Base-by-base conservation (phyloP, 768 basidiomycete genomes). In the Collybiopsis confluens region DNA sequence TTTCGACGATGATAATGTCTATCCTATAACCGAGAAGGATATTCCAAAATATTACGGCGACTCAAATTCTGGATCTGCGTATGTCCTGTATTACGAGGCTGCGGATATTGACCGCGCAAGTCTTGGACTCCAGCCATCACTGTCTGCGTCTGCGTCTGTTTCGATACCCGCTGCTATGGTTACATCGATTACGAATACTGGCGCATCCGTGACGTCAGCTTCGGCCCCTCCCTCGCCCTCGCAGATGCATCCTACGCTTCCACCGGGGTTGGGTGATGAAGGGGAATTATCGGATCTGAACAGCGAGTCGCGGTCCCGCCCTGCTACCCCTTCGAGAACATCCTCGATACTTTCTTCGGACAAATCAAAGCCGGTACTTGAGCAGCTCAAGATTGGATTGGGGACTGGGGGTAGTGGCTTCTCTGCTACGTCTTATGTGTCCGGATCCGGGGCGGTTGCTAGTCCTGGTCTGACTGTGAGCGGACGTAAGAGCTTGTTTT, bases 31-130 rank as follows among this genome's bases (percentile, higher is more conserved):
- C 60, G 96, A 98, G 68, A 75, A 73, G 45, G 96, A 98, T 57
- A 95, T 99, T 56, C 79, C 85, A 47, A 88, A 87, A 64, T 99
- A 96, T 70, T 99, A 93, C 68, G 97, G 97, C 57, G 97, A 98
- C 65, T 88, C 79, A 11, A 80, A 82, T 61, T 75, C 85, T 1
- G 95, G 95, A 33, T 86, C 89, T 40, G 97, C 96, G 18, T 99
- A 99, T 67, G 94, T 98, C 23, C 77, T 99, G 35, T 98, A 96
- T 72, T 99, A 98, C 69, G 93, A 98, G 69, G 94, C 93, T 23
- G 85, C 80, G 30, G 93, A 98, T 67, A 78, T 98, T 53, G 87
- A 96, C 64, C 73, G 80, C 33, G 65, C 72, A n/a, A 73, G 77
- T 20, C 78, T 95, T 26, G 94, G 92, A 1, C 69, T 96, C 20